Evolutionary conservation across 352 stramenopile species (phyloP).

Genomic region (Blastocystis sp.): DNA sequence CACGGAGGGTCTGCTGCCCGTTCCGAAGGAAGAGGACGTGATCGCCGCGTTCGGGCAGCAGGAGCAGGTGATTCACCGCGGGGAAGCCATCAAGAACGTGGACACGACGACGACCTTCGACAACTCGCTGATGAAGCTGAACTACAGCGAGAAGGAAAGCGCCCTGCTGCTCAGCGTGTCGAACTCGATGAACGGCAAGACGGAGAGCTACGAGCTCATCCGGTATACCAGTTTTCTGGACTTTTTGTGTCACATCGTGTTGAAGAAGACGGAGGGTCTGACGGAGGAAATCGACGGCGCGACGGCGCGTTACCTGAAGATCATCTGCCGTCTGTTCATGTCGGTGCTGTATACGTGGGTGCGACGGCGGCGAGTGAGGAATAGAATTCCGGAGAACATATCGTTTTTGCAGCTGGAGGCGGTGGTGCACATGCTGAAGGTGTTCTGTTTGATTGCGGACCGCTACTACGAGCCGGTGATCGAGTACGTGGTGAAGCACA

Average conservation of each 20-base stretch:
- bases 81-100: neutral
- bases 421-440: constrained; percentile 12
- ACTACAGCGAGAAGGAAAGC: neutral
- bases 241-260: neutral
- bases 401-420: constrained; percentile 25
- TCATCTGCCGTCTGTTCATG: constrained; percentile 40
- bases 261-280: neutral
- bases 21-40: constrained; percentile 16
- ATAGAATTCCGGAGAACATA: constrained; percentile 20
- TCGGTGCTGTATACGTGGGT: constrained; percentile 25
- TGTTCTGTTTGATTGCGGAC: constrained; percentile 8
- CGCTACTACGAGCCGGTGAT: neutral
- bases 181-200: neutral
- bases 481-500: constrained; percentile 41
- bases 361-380: neutral
- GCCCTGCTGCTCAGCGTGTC: neutral
- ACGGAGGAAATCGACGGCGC: neutral
- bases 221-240: neutral
- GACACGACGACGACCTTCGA: neutral
- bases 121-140: constrained; percentile 5
- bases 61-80: neutral
- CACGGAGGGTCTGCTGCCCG: neutral
- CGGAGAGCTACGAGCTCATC: neutral
- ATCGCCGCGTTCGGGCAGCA: neutral
- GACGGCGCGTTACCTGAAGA: constrained; percentile 1